Conservation (phyloP, 75 land plant genomes). For the Chamaecyparis obtusa region DNA sequence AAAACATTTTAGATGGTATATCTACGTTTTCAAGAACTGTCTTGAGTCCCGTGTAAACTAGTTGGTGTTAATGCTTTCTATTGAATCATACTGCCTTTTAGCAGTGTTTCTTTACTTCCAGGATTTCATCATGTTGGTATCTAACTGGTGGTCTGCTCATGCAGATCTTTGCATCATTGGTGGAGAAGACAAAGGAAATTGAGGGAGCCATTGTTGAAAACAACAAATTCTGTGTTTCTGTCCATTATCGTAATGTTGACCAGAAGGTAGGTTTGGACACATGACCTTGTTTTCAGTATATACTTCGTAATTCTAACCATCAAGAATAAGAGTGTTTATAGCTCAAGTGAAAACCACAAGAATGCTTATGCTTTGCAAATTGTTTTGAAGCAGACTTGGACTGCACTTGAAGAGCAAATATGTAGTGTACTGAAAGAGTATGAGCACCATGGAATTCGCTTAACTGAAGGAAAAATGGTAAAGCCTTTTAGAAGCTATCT, state of each 20-base stretch:
- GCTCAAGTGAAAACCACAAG: neutral
- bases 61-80: neutral
- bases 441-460: constrained; percentile 62
- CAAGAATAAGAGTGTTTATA: neutral
- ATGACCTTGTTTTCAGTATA: neutral
- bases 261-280: constrained; percentile 42
- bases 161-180: constrained; percentile 57
- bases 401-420: constrained; percentile 69
- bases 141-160: neutral
- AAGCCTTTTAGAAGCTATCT: neutral
- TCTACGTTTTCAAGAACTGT: neutral
- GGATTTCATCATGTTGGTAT: neutral
- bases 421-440: constrained; percentile 55
- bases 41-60: neutral
- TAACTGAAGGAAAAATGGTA: constrained; percentile 91
- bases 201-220: constrained; percentile 66
- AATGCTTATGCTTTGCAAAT: neutral
- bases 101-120: neutral
- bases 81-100: neutral
- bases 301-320: neutral
- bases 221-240: constrained; percentile 73
- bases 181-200: constrained; percentile 49
- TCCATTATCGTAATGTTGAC: constrained; percentile 63
- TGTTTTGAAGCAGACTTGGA: constrained; percentile 61
- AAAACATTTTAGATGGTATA: neutral